These are phyloP conservation scores for Rhynchospora pubera DNA, from an alignment of 176 grass and related monocot species.

Conservation along the genomic window DNA sequence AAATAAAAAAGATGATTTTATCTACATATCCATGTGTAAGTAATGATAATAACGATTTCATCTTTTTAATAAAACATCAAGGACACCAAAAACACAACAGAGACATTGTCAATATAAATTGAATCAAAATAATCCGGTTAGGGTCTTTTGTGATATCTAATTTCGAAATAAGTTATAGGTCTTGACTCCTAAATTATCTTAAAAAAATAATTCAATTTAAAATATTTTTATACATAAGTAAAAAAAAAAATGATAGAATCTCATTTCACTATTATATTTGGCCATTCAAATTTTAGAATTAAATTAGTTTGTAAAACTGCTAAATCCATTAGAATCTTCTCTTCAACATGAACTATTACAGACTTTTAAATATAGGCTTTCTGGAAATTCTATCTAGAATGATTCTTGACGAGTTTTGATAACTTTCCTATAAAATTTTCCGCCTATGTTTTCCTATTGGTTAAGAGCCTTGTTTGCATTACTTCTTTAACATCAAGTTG, in stretches of 20 bases:
- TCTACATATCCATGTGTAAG: neutral
- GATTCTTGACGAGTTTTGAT: neutral
- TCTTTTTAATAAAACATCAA: neutral
- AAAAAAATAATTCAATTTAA: too few relatives aligned
- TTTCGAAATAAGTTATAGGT: too few relatives aligned
- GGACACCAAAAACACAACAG: neutral
- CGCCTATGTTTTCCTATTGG: conserved; percentile 17
- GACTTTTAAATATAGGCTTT: neutral
- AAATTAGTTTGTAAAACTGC: neutral
- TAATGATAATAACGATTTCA: neutral
- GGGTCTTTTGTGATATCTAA: too few relatives aligned
- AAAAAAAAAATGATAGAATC: too few relatives aligned
- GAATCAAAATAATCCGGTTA: too few relatives aligned
- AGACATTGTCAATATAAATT: too few relatives aligned
- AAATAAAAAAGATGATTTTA: neutral
- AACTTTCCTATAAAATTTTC: conserved; percentile 1
- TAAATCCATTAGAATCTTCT: neutral
- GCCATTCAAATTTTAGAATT: neutral
- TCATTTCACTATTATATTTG: neutral
- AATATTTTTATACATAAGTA: too few relatives aligned
- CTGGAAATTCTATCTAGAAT: neutral
- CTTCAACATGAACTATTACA: neutral
- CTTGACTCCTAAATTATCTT: too few relatives aligned
- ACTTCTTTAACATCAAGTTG: neutral
- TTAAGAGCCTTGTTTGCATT: neutral